These are phyloP conservation scores for Cutaneotrichosporon mucoides DNA, from an alignment of 1,284 basidiomycete genomes.

Conservation along the genomic window DNA sequence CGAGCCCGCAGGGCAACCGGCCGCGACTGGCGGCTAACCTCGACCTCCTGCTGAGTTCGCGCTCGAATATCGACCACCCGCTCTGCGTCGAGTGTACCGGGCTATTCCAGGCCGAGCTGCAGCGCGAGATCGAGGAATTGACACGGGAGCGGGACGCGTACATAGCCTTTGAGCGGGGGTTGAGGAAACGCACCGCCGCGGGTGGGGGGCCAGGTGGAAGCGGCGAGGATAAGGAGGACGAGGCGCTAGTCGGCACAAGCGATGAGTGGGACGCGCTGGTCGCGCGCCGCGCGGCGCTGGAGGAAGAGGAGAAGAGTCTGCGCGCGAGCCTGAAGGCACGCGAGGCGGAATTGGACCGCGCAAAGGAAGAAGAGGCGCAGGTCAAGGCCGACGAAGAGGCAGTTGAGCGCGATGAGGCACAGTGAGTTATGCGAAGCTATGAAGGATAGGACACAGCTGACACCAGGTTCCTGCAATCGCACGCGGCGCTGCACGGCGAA, in stretches of 20 bases:
- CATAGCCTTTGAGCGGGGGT: conserved; percentile 82
- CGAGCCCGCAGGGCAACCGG: conserved; percentile 7
- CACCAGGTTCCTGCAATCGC: conserved; percentile 48
- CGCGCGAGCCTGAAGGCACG: conserved; percentile 49
- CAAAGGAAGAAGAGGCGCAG: conserved; percentile 68
- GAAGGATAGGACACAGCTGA: conserved; percentile 21
- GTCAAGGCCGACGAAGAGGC: conserved; percentile 67
- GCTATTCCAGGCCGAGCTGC: conserved; percentile 69
- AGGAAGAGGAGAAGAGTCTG: conserved; percentile 62
- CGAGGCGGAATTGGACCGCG: conserved; percentile 67
- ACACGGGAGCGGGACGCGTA: conserved; percentile 90
- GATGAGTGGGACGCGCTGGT: conserved; percentile 58
- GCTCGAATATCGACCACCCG: conserved; percentile 87
- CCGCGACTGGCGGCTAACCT: conserved; percentile 48
- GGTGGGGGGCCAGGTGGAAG: conserved; percentile 53
- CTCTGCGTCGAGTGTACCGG: conserved; percentile 92
- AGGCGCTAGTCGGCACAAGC: conserved; percentile 35
- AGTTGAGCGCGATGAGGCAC: conserved; percentile 70
- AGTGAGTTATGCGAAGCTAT: conserved; percentile 25
- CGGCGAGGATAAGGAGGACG: too few relatives aligned
- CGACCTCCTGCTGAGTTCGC: conserved; percentile 71
- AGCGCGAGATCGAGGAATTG: conserved; percentile 79
- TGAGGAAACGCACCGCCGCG: conserved; percentile 52
- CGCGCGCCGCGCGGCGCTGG: conserved; percentile 53
- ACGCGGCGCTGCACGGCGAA: conserved; percentile 23